These are phyloP conservation scores for Fusarium brevicatenulatum DNA, from an alignment of 2,329 filamentous ascomycete genomes.

Conservation along the genomic window DNA sequence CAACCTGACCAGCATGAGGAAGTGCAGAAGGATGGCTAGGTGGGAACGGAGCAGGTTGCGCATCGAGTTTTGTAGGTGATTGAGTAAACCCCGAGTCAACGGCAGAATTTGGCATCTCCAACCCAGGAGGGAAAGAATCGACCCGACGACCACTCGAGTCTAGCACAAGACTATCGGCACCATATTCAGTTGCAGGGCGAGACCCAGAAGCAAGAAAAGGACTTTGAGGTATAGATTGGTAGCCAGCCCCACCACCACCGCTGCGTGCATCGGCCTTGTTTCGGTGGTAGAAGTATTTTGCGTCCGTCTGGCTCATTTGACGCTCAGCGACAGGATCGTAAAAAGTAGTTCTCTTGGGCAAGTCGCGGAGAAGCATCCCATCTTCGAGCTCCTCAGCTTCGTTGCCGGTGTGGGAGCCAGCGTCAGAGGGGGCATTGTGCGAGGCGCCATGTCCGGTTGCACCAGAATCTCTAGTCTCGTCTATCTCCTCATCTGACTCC, in stretches of 20 bases:
- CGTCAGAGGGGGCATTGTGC: constrained; percentile 35
- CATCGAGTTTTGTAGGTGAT: constrained; percentile 19
- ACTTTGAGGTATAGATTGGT: constrained; percentile 58
- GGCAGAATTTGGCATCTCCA: constrained; percentile 49
- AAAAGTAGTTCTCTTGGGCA: constrained; percentile 80
- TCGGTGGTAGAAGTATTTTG: constrained; percentile 94
- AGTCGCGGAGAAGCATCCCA: constrained; percentile 69
- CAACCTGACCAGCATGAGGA: constrained; percentile 11
- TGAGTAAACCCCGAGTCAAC: constrained; percentile 27
- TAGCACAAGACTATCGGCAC: constrained; percentile 49
- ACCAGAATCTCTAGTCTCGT: constrained; percentile 40
- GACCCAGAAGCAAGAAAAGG: constrained; percentile 55
- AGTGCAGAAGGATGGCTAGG: constrained; percentile 10
- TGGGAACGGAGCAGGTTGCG: constrained; percentile 13
- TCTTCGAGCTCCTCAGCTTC: constrained; percentile 55
- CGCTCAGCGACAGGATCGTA: constrained; percentile 96
- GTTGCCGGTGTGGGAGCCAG: constrained; percentile 32
- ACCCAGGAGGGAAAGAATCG: constrained; percentile 45
- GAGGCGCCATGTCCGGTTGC: constrained; percentile 37
- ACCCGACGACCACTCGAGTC: constrained; percentile 43
- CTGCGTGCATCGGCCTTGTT: constrained; percentile 72
- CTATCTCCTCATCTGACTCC: constrained; percentile 48
- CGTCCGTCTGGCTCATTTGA: constrained; percentile 91
- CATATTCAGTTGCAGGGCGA: constrained; percentile 50
- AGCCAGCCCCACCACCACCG: constrained; percentile 51